Base-by-base conservation (phyloP, 306 rosid species). In the Vachellia pachyceras region DNA sequence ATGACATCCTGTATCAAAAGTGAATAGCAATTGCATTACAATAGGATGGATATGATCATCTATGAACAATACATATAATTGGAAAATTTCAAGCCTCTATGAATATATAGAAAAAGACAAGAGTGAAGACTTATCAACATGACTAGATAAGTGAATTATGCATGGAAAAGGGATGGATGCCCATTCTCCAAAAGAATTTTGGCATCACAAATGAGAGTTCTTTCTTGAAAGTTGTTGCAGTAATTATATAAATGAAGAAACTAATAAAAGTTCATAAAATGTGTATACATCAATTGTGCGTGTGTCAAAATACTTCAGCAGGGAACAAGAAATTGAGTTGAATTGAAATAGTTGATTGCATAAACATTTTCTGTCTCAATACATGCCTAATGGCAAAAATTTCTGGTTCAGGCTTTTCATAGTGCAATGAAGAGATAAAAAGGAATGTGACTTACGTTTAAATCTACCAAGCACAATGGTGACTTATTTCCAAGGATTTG, bases 401-500 rank as follows among this genome's bases (percentile, higher is more conserved):
- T 74, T 65, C 57, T 75, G 52, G 41, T 68, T 46, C 39, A 75
- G 44, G 64, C 54, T 69, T 41, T 69, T 20, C 52, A 69, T 8
- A 12, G n/a, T 42, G 74, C 37, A 44, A 42, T 7, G 37, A 75
- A 73, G 54, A 39, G 47, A 67, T 49, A 45, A 52, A 78, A 72
- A 70, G 49, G 42, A 71, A 77, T 64, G 79, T 15, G 85, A 85
- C 99, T 89, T 85, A 93, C 99, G 80, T 84, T 84, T 80, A 96
- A 85, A 89, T 96, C 97, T 75, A 90, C 77, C 76, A 72, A 84
- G 75, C 90, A 45, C 61, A 93, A 77, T 9, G 97, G 94, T 33
- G 98, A 96, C 81, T 88, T 91, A 82, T 81, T 82, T 79, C 90
- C 94, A 79, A 96, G 89, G 60, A 90, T 77, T 80, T 91, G 97